A percentile compares a stretch with the other conserved stretches of the same genome.
These are phyloP conservation scores for Didymella segeticola DNA, from an alignment of 2,329 filamentous ascomycete species.

Conservation along the genomic window DNA sequence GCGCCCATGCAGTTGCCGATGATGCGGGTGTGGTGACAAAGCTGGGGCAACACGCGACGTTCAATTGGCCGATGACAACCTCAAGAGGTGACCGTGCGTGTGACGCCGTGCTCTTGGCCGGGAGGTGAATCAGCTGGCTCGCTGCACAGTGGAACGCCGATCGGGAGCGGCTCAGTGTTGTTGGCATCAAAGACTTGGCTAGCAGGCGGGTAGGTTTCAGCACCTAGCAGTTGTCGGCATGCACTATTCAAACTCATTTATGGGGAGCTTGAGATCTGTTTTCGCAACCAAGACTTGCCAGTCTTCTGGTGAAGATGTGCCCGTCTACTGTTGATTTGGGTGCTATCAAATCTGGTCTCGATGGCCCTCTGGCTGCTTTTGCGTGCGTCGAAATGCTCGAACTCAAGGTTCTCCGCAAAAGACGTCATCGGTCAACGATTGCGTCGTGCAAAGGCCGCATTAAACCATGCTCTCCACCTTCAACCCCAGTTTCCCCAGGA, in stretches of 20 bases:
- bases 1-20: neutral
- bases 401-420: neutral
- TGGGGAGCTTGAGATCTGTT: slow-evolving; percentile 21
- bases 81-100: neutral
- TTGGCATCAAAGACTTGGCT: slow-evolving; percentile 7
- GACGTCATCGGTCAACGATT: slow-evolving; percentile 14
- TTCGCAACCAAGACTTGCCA: slow-evolving; percentile 25
- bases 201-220: slow-evolving; percentile 4
- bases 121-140: neutral
- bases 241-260: slow-evolving; percentile 9
- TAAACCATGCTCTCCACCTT: slow-evolving; percentile 9
- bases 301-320: neutral
- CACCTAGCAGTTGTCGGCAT: neutral
- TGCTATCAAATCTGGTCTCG: neutral
- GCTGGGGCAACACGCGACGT: neutral
- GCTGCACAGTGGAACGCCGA: no score
- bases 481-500: slow-evolving; percentile 31
- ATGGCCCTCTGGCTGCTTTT: neutral
- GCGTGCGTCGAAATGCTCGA: neutral
- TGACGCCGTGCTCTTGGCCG: neutral
- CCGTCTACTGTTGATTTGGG: neutral
- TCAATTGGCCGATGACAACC: neutral
- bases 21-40: neutral
- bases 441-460: slow-evolving; percentile 13
- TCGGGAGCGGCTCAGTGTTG: neutral